phyloP scores from a whole-genome alignment of 2,329 filamentous ascomycete genomes.

The Pseudogymnoascus sp. region DNA sequence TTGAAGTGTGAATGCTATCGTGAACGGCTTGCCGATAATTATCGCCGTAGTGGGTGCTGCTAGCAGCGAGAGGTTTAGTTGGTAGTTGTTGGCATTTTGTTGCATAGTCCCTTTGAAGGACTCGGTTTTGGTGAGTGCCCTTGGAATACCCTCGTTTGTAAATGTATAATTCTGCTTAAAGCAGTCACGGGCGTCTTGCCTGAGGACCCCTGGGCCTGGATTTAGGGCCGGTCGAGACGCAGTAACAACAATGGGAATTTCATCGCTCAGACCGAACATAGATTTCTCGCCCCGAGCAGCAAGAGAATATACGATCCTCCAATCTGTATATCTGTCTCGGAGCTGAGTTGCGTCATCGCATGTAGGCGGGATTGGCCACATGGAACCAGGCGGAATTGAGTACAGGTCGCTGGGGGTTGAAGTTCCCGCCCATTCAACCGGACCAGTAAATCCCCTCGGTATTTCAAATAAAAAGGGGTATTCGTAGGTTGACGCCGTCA shows the following conservation, averaged over 20 bases:
- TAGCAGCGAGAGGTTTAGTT: background rate
- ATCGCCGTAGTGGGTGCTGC: background rate
- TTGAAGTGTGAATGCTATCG: background rate
- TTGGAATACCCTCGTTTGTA: background rate
- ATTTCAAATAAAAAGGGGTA: slow-evolving; percentile 12
- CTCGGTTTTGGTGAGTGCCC: background rate
- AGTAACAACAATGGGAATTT: background rate
- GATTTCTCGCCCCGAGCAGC: background rate
- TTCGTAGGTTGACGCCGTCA: slow-evolving; percentile 8
- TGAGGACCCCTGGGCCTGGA: background rate
- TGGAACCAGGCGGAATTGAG: background rate
- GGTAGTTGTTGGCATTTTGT: background rate
- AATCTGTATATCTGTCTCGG: background rate
- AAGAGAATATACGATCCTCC: background rate
- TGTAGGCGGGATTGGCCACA: background rate
- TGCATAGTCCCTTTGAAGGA: background rate
- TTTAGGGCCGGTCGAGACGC: background rate
- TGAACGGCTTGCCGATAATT: background rate
- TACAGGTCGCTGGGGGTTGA: background rate
- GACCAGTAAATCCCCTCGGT: background rate
- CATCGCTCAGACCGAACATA: background rate
- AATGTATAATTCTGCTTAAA: background rate
- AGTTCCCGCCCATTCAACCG: background rate
- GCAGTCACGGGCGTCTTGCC: background rate
- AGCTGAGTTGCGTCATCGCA: background rate